These are phyloP conservation scores for Alnus glutinosa DNA, from an alignment of 306 rosid genomes.

Conservation along the genomic window DNA sequence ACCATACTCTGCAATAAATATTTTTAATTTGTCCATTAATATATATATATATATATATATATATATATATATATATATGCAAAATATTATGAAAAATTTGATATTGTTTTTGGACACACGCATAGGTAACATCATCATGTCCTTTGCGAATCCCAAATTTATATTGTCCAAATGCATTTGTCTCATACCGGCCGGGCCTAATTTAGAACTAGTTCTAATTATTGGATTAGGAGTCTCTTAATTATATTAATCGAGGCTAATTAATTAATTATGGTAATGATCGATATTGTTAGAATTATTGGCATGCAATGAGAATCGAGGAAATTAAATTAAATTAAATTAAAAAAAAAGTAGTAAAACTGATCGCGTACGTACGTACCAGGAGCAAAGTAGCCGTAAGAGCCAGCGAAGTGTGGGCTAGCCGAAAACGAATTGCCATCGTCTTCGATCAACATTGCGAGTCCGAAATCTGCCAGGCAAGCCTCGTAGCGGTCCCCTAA, in stretches of 20 bases:
- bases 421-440: conserved; percentile 55
- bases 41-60: too few relatives aligned
- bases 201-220: too few relatives aligned
- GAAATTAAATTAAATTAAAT: too few relatives aligned
- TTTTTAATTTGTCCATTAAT: too few relatives aligned
- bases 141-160: neutral
- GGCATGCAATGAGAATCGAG: too few relatives aligned
- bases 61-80: too few relatives aligned
- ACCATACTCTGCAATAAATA: conserved; percentile 63
- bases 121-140: conserved; percentile 8
- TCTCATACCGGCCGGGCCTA: too few relatives aligned
- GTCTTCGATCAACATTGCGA: conserved; percentile 79
- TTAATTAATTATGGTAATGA: too few relatives aligned
- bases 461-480: conserved; percentile 91
- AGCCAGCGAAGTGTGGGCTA: conserved; percentile 82
- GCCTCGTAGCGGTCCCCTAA: conserved; percentile 72
- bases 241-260: too few relatives aligned
- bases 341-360: neutral
- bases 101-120: conserved; percentile 2
- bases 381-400: conserved; percentile 96
- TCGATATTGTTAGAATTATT: too few relatives aligned
- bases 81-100: too few relatives aligned
- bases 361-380: conserved; percentile 36
- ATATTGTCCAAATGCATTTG: neutral
- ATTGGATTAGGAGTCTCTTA: too few relatives aligned